These are phyloP conservation scores for Malassezia equina DNA, from an alignment of 1,284 basidiomycete species.

Conservation along the genomic window DNA sequence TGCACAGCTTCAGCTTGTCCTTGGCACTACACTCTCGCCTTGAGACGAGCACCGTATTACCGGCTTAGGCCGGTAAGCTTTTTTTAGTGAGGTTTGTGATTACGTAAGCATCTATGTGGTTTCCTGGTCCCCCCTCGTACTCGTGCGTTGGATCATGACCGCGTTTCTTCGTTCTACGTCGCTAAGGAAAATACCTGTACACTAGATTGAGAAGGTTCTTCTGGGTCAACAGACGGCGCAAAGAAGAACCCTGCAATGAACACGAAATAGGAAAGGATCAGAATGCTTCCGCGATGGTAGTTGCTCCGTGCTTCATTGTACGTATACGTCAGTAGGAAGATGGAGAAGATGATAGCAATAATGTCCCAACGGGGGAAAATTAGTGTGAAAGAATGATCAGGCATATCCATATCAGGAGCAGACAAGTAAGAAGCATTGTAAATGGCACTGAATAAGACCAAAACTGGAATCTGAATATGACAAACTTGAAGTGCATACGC, in stretches of 20 bases:
- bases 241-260: constrained; percentile 45
- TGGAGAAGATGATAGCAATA: constrained; percentile 67
- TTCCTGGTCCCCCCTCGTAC: no score
- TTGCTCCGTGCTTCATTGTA: constrained; percentile 97
- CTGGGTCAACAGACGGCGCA: constrained; percentile 23
- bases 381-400: constrained; percentile 50
- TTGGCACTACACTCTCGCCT: constrained; percentile 23
- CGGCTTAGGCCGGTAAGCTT: constrained; percentile 5
- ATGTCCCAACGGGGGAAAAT: constrained; percentile 99
- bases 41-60: constrained; percentile 24
- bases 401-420: constrained; percentile 4
- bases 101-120: constrained; percentile 12
- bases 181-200: not conserved
- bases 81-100: constrained; percentile 3
- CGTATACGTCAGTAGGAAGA: constrained; percentile 93
- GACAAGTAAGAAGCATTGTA: constrained; percentile 66
- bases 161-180: not conserved
- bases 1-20: constrained; percentile 21
- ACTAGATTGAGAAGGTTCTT: not conserved
- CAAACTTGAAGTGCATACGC: constrained; percentile 98
- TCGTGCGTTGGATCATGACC: not conserved
- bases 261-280: constrained; percentile 39
- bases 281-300: constrained; percentile 55
- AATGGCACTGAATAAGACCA: constrained; percentile 95
- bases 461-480: constrained; percentile 90